These are phyloP conservation scores for Solanum hybrid DNA, from an alignment of 305 asterid genomes.

Conservation along the genomic window DNA sequence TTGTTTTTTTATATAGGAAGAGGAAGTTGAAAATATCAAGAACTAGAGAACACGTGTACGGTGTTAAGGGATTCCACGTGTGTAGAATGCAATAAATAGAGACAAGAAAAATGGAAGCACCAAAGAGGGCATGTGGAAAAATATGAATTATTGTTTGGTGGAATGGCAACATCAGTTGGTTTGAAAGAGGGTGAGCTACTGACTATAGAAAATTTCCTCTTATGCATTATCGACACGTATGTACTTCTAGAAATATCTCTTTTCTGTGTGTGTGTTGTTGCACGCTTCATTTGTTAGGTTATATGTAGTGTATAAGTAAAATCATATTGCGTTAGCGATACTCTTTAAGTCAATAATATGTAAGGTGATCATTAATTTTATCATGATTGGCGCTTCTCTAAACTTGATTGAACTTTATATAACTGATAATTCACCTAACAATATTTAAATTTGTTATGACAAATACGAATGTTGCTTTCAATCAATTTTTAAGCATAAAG, in stretches of 20 bases:
- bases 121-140: not conserved
- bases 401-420: not conserved
- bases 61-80: conserved; percentile 22
- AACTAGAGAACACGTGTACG: not conserved
- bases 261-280: not conserved
- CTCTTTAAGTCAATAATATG: not conserved
- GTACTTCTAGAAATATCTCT: not conserved
- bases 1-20: not conserved
- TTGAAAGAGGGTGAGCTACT: not conserved
- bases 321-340: not conserved
- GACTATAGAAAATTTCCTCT: not conserved
- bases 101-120: not conserved
- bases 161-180: not conserved
- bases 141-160: conserved; percentile 1
- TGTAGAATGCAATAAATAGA: not conserved
- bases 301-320: not conserved
- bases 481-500: not conserved
- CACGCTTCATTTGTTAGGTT: not conserved
- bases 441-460: not conserved
- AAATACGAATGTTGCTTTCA: not conserved
- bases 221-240: not conserved
- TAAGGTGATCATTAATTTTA: not conserved
- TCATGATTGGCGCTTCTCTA: not conserved
- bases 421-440: not conserved
- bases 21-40: not conserved